Percentiles rank a stretch among this genome's conserved stretches.
phyloP scores from a whole-genome alignment of 2,329 filamentous ascomycete genomes.

The Phoma sp. region DNA sequence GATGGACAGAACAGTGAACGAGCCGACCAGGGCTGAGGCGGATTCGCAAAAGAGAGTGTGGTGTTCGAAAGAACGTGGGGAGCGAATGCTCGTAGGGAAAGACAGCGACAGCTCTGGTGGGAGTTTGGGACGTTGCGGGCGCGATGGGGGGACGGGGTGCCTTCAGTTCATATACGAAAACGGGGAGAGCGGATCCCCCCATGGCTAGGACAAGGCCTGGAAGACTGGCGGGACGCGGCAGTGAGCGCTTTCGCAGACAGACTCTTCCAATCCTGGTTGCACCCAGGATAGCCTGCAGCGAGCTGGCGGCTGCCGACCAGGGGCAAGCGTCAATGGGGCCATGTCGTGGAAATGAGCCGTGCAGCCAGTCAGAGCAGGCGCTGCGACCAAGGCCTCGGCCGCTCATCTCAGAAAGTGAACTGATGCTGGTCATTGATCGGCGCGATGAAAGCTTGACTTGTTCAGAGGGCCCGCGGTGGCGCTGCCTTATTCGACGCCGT shows the following conservation, averaged over 20 bases:
- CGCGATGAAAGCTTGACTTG: slow-evolving; percentile 35
- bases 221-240: slow-evolving; percentile 28
- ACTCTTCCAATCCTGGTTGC: slow-evolving; percentile 37
- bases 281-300: slow-evolving; percentile 29
- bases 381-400: slow-evolving; percentile 19
- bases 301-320: slow-evolving; percentile 26
- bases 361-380: slow-evolving; percentile 20
- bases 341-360: slow-evolving; percentile 9
- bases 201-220: slow-evolving; percentile 12
- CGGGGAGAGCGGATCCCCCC: slow-evolving; percentile 22
- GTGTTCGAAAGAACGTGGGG: slow-evolving; percentile 49
- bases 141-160: slow-evolving; percentile 32
- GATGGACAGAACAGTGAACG: slow-evolving; percentile 31
- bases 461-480: slow-evolving; percentile 23
- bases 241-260: slow-evolving; percentile 25
- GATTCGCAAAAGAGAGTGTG: slow-evolving; percentile 46
- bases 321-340: slow-evolving; percentile 30
- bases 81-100: slow-evolving; percentile 53
- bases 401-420: slow-evolving; percentile 14
- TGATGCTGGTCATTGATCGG: slow-evolving; percentile 28
- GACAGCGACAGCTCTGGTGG: slow-evolving; percentile 46
- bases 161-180: slow-evolving; percentile 38
- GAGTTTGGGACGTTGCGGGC: slow-evolving; percentile 34
- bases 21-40: slow-evolving; percentile 55
- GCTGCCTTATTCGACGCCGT: slow-evolving; percentile 25